These are phyloP conservation scores for Mucor racemosus DNA, from an alignment of 371 early-diverging fungal genomes.

Conservation along the genomic window DNA sequence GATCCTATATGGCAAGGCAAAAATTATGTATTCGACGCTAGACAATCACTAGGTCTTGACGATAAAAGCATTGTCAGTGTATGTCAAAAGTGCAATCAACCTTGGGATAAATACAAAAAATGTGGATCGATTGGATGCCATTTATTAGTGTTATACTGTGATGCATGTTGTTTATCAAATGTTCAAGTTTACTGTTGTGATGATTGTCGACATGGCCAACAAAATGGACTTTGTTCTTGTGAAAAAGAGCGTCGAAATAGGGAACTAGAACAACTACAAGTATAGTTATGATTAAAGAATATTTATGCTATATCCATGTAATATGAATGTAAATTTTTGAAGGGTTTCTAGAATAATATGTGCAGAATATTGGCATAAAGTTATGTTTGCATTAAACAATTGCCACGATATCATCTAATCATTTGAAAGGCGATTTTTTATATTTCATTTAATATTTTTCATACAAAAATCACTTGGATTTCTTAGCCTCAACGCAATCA, in stretches of 20 bases:
- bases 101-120: constrained; percentile 52
- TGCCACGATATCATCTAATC: too few species aligned
- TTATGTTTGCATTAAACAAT: too few species aligned
- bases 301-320: too few species aligned
- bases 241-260: constrained; percentile 38
- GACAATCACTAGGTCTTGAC: constrained; percentile 51
- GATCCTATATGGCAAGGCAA: constrained; percentile 61
- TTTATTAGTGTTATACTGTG: constrained; percentile 44
- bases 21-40: constrained; percentile 79
- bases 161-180: constrained; percentile 16
- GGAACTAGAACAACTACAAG: constrained; percentile 20
- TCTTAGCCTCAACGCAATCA: too few species aligned
- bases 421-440: too few species aligned
- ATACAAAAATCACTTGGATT: too few species aligned
- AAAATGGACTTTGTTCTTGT: constrained; percentile 39
- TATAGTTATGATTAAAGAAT: background rate
- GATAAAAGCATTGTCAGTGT: constrained; percentile 19
- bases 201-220: constrained; percentile 28
- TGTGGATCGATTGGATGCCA: constrained; percentile 40
- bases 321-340: too few species aligned
- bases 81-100: constrained; percentile 40
- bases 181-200: constrained; percentile 34
- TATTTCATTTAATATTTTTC: too few species aligned
- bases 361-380: too few species aligned
- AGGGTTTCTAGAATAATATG: too few species aligned